Conservation (phyloP, 116 monocot genomes). For the Papilionanthe hybrid region DNA sequence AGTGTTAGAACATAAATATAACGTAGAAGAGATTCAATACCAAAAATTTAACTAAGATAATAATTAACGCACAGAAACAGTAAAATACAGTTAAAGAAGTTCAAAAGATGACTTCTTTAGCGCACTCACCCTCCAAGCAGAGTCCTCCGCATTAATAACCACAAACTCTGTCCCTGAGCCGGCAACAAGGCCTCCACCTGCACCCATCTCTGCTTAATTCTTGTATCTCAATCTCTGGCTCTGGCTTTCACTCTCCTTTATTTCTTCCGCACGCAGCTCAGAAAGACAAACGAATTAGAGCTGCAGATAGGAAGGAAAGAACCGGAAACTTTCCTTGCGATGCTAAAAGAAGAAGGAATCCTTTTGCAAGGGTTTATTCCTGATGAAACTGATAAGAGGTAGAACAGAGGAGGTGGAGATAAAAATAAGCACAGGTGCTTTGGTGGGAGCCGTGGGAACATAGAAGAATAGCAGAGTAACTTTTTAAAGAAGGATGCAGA, state of each 20-base stretch:
- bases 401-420: background rate
- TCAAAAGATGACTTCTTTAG: background rate
- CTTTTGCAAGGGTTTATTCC: background rate
- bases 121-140: slow-evolving; percentile 27
- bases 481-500: background rate
- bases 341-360: slow-evolving; percentile 6
- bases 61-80: background rate
- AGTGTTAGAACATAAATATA: too few relatives aligned
- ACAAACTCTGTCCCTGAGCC: slow-evolving; percentile 54
- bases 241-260: background rate
- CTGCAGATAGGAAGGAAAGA: slow-evolving; percentile 6
- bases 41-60: background rate
- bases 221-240: background rate
- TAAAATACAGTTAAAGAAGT: background rate
- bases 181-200: slow-evolving; percentile 42
- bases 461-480: too few relatives aligned
- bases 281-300: background rate
- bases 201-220: slow-evolving; percentile 13
- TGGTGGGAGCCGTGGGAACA: too few relatives aligned
- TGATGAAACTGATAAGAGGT: background rate
- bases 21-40: too few relatives aligned
- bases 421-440: too few relatives aligned
- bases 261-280: background rate
- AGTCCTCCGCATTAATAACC: slow-evolving; percentile 49
- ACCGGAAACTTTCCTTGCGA: slow-evolving; percentile 9